Percentiles rank a stretch among this genome's conserved stretches.
These are phyloP conservation scores for Arthroderma uncinatum DNA, from an alignment of 2,329 filamentous ascomycete species.

Conservation along the genomic window DNA sequence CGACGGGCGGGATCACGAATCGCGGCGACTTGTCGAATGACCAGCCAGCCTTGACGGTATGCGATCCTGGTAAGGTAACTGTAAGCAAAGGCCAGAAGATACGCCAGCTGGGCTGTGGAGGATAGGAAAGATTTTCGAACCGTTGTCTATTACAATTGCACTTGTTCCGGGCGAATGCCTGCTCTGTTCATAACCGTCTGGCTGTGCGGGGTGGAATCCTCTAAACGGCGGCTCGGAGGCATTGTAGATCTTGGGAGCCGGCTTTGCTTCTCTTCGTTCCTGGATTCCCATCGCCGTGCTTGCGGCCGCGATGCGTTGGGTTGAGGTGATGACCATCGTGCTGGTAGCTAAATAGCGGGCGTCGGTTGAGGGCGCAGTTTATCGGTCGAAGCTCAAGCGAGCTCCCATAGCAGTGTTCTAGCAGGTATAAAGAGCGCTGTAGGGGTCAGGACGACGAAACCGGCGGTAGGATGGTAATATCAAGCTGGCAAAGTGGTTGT, in stretches of 20 bases:
- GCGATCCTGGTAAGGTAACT: constrained; percentile 54
- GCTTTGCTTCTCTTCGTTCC: constrained; percentile 42
- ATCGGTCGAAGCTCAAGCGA: not conserved
- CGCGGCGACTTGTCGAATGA: constrained; percentile 79
- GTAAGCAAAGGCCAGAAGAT: not conserved
- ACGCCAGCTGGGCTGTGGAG: not conserved
- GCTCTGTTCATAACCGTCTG: constrained; percentile 62
- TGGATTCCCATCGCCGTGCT: constrained; percentile 32
- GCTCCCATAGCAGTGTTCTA: not conserved
- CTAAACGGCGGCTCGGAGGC: constrained; percentile 51
- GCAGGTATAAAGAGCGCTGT: not conserved
- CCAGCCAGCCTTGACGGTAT: constrained; percentile 83
- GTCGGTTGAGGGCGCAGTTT: not conserved
- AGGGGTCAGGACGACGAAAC: not conserved
- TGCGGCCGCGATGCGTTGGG: constrained; percentile 27
- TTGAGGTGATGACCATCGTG: constrained; percentile 36
- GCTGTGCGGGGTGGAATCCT: constrained; percentile 46
- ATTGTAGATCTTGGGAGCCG: constrained; percentile 43
- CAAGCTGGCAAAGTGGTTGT: not conserved
- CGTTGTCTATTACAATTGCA: constrained; percentile 97
- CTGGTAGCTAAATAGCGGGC: not conserved
- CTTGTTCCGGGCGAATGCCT: constrained; percentile 44
- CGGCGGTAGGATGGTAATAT: not conserved
- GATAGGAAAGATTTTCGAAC: constrained; percentile 37
- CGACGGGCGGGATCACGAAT: constrained; percentile 72